Evolutionary conservation across 2,329 filamentous ascomycete genomes (phyloP), one percentile per base, ranked within the genome.

Genomic region (Neonectria sp.): DNA sequence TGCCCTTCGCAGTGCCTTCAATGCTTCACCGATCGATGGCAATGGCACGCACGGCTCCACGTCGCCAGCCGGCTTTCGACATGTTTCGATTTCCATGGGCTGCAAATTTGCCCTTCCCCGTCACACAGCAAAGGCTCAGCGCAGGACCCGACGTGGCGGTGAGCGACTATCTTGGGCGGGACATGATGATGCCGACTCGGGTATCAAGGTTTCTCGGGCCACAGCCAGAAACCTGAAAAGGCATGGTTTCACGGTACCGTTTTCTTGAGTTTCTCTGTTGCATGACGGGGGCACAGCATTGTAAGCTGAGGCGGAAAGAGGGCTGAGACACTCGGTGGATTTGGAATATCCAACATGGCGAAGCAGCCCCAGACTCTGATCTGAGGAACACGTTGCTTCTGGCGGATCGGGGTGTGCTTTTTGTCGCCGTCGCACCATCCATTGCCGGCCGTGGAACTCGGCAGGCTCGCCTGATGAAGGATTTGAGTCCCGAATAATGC

Each of bases 101-200:
- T 43, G 51, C 55, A 35, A 63, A 52, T 62, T 48, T 63, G 63
- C 48, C 31, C 43, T 55, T 58, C 45, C 46, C 67, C 56, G 59
- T 65, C 67, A 53, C 56, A 65, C 60, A 29, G 24, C 40, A 33
- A 63, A 31, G 24, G n/a, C 51, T 46, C 63, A 55, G 43, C 48
- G 52, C 53, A 51, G 61, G 60, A 63, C 57, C 58, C 51, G 60
- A 63, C 46, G 67, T 63, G 72, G 73, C 73, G 73, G 73, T 75
- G 73, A 75, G 65, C 31, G 35, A 55, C 40, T 58, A 62, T 31
- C 35, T 49, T 40, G 24, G 52, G 53, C 33, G 58, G 37, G 25
- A 67, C 55, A 59, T 35, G 51, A 56, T 35, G 51, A 67, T 40
- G 60, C 37, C 49, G 21, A 59, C 65, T 67, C 60, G 51, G 60